Conservation (phyloP, 495 filamentous ascomycete genomes). For the Podospora pseudopauciseta region DNA sequence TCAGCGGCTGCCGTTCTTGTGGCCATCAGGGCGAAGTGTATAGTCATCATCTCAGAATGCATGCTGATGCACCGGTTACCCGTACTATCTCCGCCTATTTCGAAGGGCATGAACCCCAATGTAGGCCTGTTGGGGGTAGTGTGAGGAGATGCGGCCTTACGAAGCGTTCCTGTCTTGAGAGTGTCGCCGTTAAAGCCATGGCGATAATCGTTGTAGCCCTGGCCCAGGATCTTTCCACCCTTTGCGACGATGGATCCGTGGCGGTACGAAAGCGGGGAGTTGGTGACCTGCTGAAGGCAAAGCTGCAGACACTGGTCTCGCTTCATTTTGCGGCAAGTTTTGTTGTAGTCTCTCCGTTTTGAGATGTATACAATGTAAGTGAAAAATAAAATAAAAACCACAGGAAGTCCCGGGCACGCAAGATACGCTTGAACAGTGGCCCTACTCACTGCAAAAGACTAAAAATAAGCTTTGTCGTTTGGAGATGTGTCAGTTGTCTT, state of each 20-base stretch:
- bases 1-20: slow-evolving; percentile 40
- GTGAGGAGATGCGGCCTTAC: slow-evolving; percentile 29
- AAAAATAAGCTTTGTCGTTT: too few species aligned
- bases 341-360: too few species aligned
- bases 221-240: slow-evolving; percentile 51
- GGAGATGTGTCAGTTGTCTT: too few species aligned
- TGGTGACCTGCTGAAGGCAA: slow-evolving; percentile 50
- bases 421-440: too few species aligned
- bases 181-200: slow-evolving; percentile 46
- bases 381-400: too few species aligned
- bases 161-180: slow-evolving; percentile 45
- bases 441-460: too few species aligned
- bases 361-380: too few species aligned
- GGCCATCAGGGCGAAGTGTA: slow-evolving; percentile 46
- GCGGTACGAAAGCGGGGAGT: slow-evolving; percentile 48
- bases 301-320: slow-evolving; percentile 43
- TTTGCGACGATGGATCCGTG: slow-evolving; percentile 51
- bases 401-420: too few species aligned
- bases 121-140: background rate
- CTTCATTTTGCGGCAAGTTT: slow-evolving; percentile 14
- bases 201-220: slow-evolving; percentile 48
- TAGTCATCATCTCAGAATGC: slow-evolving; percentile 57
- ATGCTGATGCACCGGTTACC: slow-evolving; percentile 45
- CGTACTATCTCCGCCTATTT: slow-evolving; percentile 21
- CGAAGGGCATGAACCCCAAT: slow-evolving; percentile 9